Percentiles rank a stretch among this genome's conserved stretches.
These are phyloP conservation scores for Taxillus chinensis DNA, from an alignment of 164 flowering plant genomes.

Conservation along the genomic window DNA sequence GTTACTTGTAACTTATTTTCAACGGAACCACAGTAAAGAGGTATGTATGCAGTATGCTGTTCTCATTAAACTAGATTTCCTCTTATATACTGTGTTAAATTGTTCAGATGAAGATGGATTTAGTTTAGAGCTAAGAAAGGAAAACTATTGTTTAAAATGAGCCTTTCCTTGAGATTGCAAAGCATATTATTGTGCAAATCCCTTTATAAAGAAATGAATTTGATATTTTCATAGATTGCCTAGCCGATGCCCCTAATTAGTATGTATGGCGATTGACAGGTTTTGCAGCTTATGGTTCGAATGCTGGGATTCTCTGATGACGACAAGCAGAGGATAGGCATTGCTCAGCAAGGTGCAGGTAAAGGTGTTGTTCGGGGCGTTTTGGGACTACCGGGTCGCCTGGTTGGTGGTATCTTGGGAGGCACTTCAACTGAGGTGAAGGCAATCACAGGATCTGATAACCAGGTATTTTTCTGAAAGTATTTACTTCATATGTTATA, in stretches of 20 bases:
- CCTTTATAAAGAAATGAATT: too few species aligned
- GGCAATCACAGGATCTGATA: conserved; percentile 48
- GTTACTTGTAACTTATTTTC: conserved; percentile 88
- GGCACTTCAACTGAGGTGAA: conserved; percentile 47
- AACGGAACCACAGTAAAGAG: conserved; percentile 97
- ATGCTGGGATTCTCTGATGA: conserved; percentile 96
- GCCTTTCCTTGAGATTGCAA: not conserved
- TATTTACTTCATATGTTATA: not conserved
- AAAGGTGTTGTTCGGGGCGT: conserved; percentile 98
- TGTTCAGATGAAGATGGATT: too few species aligned
- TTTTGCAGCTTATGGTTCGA: conserved; percentile 92
- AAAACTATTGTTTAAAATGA: too few species aligned
- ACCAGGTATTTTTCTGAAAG: conserved; percentile 39
- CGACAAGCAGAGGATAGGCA: conserved; percentile 88
- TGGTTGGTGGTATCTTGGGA: conserved; percentile 93
- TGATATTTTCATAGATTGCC: too few species aligned
- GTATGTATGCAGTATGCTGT: conserved; percentile 18
- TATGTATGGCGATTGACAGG: conserved; percentile 32
- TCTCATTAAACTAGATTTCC: too few species aligned
- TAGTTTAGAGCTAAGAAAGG: too few species aligned
- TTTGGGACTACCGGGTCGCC: conserved; percentile 87
- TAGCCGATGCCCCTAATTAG: not conserved
- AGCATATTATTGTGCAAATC: not conserved
- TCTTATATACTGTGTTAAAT: too few species aligned
- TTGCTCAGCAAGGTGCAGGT: conserved; percentile 83